A percentile compares a stretch with the other conserved stretches of the same genome.
These are phyloP conservation scores for Torulaspora pretoriensis DNA, from an alignment of 1,139 yeast species.

Conservation along the genomic window DNA sequence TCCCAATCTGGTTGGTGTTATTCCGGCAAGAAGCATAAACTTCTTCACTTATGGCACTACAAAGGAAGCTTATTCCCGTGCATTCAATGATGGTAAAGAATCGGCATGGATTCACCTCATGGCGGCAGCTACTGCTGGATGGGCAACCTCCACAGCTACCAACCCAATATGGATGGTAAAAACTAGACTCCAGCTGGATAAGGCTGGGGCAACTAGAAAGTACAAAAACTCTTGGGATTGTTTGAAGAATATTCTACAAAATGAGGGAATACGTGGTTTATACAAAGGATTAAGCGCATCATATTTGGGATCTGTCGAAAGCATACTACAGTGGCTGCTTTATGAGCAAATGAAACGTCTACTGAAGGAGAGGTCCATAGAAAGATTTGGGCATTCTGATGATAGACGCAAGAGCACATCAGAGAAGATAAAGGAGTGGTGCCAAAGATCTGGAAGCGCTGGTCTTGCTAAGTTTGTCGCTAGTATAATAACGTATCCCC, in stretches of 20 bases:
- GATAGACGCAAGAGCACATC: conserved; percentile 49
- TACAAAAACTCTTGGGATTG: conserved; percentile 89
- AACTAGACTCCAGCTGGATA: conserved; percentile 89
- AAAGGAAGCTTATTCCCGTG: conserved; percentile 62
- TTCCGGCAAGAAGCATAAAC: conserved; percentile 95
- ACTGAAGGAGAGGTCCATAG: conserved; percentile 55
- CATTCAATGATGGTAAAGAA: conserved; percentile 70
- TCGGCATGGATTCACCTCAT: conserved; percentile 80
- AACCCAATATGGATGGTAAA: conserved; percentile 99
- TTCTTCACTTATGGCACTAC: conserved; percentile 94
- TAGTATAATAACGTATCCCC: conserved; percentile 91
- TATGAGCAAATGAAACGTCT: conserved; percentile 89
- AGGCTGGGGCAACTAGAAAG: conserved; percentile 45
- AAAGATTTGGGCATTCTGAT: conserved; percentile 36
- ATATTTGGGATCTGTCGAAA: conserved; percentile 88
- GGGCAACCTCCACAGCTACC: conserved; percentile 95
- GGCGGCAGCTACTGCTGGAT: conserved; percentile 91
- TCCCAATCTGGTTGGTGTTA: conserved; percentile 96
- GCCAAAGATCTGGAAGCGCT: conserved; percentile 95
- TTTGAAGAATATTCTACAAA: conserved; percentile 57
- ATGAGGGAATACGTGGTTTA: conserved; percentile 76
- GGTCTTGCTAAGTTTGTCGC: conserved; percentile 95
- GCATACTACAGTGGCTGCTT: conserved; percentile 93
- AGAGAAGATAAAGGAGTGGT: conserved; percentile 81
- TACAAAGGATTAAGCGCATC: conserved; percentile 92